Evolutionary conservation across 257 asterid species (phyloP), one percentile per base, ranked within the genome.

Genomic region (Haberlea rhodopensis): DNA sequence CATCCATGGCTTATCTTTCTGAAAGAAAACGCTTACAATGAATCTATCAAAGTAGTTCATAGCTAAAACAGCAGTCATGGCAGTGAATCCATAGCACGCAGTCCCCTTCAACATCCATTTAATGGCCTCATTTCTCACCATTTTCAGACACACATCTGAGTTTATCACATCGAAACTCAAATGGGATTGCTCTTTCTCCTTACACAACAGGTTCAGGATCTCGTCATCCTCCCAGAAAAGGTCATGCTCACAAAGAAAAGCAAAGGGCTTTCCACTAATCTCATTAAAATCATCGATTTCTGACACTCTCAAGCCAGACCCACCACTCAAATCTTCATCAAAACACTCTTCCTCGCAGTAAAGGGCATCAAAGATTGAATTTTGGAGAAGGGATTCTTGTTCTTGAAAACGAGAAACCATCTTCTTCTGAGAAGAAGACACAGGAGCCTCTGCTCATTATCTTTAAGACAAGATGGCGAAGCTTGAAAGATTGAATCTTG

Each of bases 1-100:
- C 96, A 81, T 90, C 99, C 97, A 94, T 21, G 95, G 95, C 86
- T 84, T 87, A 81, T 90, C 99, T 29, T 71, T 81, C 88, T 87
- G 91, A 65, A 90, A 84, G 68, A 74, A 78, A 18, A 57, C 48
- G 71, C 90, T 85, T 0, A 84, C 60, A 16, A 90, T 22, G 61
- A 84, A 87, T 74, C 95, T 79, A 76, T 90, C 94, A 25, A 69
- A 90, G 57, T 86, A 90, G 69, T 75, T 76, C 58, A 82, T 90
- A 69, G 92, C 88, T 19, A 94, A 75, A 63, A 84, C 82, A 65
- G 84, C 85, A 70, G 99, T 90, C 3, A 59, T 45, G 8, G 90
- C 80, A 45, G 60, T 66, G 79, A 80, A 88, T 23, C 95, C 92
- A 65, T 83, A 84, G 76, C 76, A 73, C 3, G 58, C 78, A 75